Percentiles rank a stretch among this genome's conserved stretches.
These are phyloP conservation scores for Comarum palustre DNA, from an alignment of 306 rosid species.

Conservation along the genomic window DNA sequence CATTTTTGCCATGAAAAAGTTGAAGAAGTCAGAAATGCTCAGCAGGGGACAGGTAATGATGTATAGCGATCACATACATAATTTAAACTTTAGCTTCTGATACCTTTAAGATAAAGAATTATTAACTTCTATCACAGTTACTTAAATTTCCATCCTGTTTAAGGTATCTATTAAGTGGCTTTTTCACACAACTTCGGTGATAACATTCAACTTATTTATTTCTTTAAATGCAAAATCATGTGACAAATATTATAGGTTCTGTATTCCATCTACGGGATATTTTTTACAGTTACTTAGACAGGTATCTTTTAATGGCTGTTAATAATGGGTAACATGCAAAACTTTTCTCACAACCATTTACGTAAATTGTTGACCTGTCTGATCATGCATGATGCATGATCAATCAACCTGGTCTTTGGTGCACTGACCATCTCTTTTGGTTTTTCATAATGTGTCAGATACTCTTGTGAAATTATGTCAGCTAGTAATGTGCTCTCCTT, in stretches of 20 bases:
- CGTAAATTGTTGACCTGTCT: neutral
- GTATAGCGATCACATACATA: neutral
- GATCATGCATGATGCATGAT: neutral
- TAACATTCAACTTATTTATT: neutral
- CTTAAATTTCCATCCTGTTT: neutral
- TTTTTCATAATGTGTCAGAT: neutral
- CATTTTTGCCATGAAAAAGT: slow-evolving; percentile 60
- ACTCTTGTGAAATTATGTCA: neutral
- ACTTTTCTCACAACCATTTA: neutral
- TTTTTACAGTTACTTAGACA: neutral
- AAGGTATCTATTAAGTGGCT: neutral
- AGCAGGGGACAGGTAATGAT: slow-evolving; percentile 57
- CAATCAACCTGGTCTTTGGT: neutral
- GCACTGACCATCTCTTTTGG: neutral
- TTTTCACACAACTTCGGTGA: neutral
- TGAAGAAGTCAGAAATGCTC: slow-evolving; percentile 66
- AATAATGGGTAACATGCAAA: neutral
- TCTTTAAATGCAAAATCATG: no score
- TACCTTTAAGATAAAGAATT: neutral
- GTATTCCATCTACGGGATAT: neutral
- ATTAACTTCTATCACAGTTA: neutral
- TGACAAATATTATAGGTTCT: no score
- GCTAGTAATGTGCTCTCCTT: neutral
- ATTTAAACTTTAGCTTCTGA: slow-evolving; percentile 7
- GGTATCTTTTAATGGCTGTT: neutral